Conservation (phyloP, 2,329 filamentous ascomycete genomes). For the Alternaria arborescens region DNA sequence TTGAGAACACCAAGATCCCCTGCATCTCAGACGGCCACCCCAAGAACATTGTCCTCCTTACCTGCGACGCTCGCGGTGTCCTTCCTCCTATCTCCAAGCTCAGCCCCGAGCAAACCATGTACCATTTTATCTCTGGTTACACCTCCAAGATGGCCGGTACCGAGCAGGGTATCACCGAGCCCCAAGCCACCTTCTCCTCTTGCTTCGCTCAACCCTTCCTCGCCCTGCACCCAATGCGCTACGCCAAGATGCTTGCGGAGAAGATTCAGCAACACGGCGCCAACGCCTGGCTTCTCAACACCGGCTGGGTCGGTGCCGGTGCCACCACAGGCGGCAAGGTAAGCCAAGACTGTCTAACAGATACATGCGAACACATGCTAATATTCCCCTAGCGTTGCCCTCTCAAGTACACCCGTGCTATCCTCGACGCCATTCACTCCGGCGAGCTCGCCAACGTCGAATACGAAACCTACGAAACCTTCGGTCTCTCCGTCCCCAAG, state of each 20-base stretch:
- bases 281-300: conserved; percentile 99
- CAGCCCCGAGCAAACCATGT: conserved; percentile 95
- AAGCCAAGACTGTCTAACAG: not conserved
- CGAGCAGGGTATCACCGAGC: conserved; percentile 95
- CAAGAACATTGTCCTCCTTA: conserved; percentile 96
- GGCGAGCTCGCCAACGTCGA: conserved; percentile 92
- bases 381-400: conserved; percentile 87
- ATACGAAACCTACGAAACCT: conserved; percentile 94
- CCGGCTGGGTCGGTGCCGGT: conserved; percentile 93
- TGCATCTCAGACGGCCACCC: conserved; percentile 89
- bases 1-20: conserved; percentile 97
- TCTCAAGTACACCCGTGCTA: conserved; percentile 97
- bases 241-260: conserved; percentile 97
- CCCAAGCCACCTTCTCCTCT: conserved; percentile 97
- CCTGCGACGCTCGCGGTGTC: conserved; percentile 96
- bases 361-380: conserved; percentile 17
- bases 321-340: conserved; percentile 77
- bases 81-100: conserved; percentile 98
- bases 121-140: conserved; percentile 99
- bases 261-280: conserved; percentile 96
- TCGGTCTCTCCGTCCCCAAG: conserved; percentile 97
- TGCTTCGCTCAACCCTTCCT: conserved; percentile 99
- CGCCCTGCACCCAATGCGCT: conserved; percentile 98
- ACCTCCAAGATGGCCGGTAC: conserved; percentile 99
- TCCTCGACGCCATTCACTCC: conserved; percentile 97